Evolutionary conservation across 371 early-diverging fungal genomes (phyloP).

Genomic region (Mortierella sp.): DNA sequence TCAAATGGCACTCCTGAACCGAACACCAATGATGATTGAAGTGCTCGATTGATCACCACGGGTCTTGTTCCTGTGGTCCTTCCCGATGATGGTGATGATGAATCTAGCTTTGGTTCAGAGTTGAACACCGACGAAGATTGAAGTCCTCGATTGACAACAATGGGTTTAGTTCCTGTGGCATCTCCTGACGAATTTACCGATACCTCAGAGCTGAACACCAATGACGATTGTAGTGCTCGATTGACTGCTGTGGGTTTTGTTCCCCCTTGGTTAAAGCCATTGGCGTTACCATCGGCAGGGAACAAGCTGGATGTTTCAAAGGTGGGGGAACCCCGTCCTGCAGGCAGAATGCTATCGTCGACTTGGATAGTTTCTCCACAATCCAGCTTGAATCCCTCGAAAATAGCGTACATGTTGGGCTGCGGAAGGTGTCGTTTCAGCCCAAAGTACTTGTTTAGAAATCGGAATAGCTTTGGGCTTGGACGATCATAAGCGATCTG

Average conservation of each 20-base stretch:
- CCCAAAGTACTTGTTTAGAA: conserved; percentile 41
- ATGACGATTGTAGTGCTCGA: conserved; percentile 23
- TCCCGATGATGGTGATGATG: no score
- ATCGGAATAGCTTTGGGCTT: conserved; percentile 43
- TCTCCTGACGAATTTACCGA: no score
- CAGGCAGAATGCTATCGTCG: conserved; percentile 10
- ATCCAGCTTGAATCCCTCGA: conserved; percentile 44
- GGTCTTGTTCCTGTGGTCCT: not conserved
- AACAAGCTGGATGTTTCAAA: conserved; percentile 2
- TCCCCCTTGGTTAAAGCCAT: not conserved
- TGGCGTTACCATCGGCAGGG: conserved; percentile 5
- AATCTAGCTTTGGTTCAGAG: no score
- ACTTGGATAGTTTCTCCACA: conserved; percentile 33
- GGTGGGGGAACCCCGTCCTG: not conserved
- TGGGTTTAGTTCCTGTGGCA: no score
- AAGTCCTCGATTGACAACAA: no score
- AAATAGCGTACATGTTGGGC: conserved; percentile 46
- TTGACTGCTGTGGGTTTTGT: conserved; percentile 1
- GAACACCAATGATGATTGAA: conserved; percentile 29
- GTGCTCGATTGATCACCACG: conserved; percentile 7
- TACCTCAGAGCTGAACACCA: no score
- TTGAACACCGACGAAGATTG: no score
- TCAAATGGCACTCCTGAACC: not conserved
- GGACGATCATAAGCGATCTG: conserved; percentile 53
- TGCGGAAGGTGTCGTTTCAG: conserved; percentile 40